Evolutionary conservation across 345 rosid species (phyloP).

Genomic region (Cardiospermum halicacabum): DNA sequence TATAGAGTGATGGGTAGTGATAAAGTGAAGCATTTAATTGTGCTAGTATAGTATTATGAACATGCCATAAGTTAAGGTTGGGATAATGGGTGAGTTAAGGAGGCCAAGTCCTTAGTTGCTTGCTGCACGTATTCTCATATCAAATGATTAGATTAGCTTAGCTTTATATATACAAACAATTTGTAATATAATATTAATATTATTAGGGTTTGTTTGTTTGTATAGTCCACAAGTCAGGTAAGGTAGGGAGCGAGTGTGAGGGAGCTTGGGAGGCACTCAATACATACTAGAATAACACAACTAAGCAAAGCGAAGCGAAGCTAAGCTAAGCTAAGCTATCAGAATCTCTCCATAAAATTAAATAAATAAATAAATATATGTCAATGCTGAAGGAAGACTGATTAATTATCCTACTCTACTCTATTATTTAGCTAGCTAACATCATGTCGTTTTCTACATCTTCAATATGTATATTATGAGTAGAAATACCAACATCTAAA

Average conservation of each 20-base stretch:
- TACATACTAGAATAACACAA: conserved; percentile 25
- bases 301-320: conserved; percentile 27
- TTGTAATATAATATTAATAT: background rate
- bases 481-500: conserved; percentile 8
- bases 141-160: too few species aligned
- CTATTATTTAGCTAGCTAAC: too few species aligned
- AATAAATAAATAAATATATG: too few species aligned
- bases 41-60: too few species aligned
- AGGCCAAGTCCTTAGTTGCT: conserved; percentile 30
- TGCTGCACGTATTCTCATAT: conserved; percentile 25
- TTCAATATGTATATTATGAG: conserved; percentile 16
- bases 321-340: too few species aligned
- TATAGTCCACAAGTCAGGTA: conserved; percentile 27
- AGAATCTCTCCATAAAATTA: background rate
- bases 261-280: conserved; percentile 41
- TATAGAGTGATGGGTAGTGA: too few species aligned
- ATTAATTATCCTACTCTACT: too few species aligned
- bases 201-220: background rate
- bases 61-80: too few species aligned
- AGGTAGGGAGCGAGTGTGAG: conserved; percentile 10
- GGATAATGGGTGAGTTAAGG: conserved; percentile 24
- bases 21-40: too few species aligned
- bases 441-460: background rate
- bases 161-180: conserved; percentile 10
- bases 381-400: too few species aligned